These are phyloP conservation scores for Tuber calosporum DNA, from an alignment of 495 filamentous ascomycete genomes.

Conservation along the genomic window DNA sequence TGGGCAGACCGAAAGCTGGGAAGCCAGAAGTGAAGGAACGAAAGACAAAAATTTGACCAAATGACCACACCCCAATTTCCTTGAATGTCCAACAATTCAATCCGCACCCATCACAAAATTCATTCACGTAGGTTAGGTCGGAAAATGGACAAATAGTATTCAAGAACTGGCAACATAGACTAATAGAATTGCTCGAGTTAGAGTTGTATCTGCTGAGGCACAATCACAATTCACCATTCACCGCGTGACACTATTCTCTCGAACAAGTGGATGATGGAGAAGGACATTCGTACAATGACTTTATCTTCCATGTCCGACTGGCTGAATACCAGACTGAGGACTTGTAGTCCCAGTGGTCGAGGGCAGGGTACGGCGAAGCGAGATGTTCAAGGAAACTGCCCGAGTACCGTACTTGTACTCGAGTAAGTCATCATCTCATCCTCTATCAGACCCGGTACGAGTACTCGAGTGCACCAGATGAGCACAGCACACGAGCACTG, in stretches of 20 bases:
- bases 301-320: background rate
- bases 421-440: background rate
- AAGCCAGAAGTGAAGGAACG: background rate
- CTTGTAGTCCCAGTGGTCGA: background rate
- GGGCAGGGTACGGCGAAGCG: background rate
- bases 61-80: background rate
- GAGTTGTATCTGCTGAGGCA: background rate
- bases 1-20: conserved; percentile 1
- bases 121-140: background rate
- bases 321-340: background rate
- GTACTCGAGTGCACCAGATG: too few species aligned
- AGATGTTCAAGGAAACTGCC: background rate
- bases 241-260: background rate
- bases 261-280: background rate
- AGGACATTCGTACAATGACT: background rate
- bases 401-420: too few species aligned
- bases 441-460: too few species aligned
- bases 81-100: background rate
- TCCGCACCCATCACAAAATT: background rate
- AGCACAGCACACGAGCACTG: too few species aligned
- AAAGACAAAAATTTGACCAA: background rate
- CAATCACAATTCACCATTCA: background rate
- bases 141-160: background rate
- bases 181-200: background rate
- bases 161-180: background rate